Percentiles rank a stretch among this genome's conserved stretches.
Evolutionary conservation across 2,329 filamentous ascomycete genomes (phyloP).

Genomic region (Graphilbum fragrans): DNA sequence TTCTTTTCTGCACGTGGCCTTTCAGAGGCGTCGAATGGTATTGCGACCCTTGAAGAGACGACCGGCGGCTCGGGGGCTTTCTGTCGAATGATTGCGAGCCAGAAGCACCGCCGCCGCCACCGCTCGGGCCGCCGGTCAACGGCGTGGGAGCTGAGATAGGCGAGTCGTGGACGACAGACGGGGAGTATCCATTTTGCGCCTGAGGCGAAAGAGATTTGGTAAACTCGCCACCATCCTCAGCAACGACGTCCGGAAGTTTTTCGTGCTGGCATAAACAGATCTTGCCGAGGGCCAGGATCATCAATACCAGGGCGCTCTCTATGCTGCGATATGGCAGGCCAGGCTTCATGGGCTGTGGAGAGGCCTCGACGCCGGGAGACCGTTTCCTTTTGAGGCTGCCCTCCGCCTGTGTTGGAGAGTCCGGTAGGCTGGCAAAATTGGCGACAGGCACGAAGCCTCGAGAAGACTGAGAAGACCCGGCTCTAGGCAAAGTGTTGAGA

Average conservation of each 20-base stretch:
- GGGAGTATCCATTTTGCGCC: conserved; percentile 34
- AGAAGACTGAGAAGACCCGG: background rate
- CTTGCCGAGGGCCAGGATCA: conserved; percentile 77
- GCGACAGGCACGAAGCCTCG: conserved; percentile 10
- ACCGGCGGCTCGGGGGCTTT: conserved; percentile 32
- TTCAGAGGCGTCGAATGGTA: conserved; percentile 3
- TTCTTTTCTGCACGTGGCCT: conserved; percentile 28
- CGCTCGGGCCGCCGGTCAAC: background rate
- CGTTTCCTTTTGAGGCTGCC: conserved; percentile 42
- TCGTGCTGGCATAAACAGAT: conserved; percentile 49
- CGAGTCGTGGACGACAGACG: conserved; percentile 43
- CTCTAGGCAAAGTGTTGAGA: conserved; percentile 21
- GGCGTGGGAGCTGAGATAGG: conserved; percentile 17
- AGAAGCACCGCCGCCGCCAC: conserved; percentile 22
- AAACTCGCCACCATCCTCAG: conserved; percentile 24
- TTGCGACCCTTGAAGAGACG: conserved; percentile 33
- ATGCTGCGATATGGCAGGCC: conserved; percentile 53
- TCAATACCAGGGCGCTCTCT: conserved; percentile 67
- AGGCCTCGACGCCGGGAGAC: conserved; percentile 25
- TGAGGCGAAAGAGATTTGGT: conserved; percentile 23
- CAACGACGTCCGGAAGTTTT: conserved; percentile 46
- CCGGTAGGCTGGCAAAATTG: conserved; percentile 15
- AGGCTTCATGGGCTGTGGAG: conserved; percentile 20
- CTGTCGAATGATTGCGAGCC: conserved; percentile 20
- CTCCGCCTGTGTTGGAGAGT: conserved; percentile 3